phyloP scores from a whole-genome alignment of 2,329 filamentous ascomycete genomes.

The Trichophyton mentagrophytes region DNA sequence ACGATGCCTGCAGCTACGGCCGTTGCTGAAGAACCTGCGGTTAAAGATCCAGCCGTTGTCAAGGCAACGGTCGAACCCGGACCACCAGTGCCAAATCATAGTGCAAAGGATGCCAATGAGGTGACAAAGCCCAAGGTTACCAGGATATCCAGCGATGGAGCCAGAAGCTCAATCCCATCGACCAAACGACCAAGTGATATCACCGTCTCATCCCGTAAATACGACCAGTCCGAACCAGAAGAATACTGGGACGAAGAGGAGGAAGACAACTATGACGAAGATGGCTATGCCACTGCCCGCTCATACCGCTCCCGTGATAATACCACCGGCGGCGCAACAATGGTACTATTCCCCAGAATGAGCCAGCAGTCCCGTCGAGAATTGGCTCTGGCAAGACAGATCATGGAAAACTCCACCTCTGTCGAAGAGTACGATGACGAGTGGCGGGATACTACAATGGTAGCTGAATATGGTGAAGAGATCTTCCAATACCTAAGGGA shows the following conservation, averaged over 20 bases:
- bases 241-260: slow-evolving; percentile 67
- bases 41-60: neutral
- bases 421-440: slow-evolving; percentile 75
- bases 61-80: neutral
- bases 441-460: slow-evolving; percentile 90
- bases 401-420: slow-evolving; percentile 54
- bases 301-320: slow-evolving; percentile 68
- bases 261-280: slow-evolving; percentile 54
- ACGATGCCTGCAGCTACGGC: neutral
- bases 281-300: slow-evolving; percentile 60
- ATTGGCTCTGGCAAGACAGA: slow-evolving; percentile 52
- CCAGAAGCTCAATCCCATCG: neutral
- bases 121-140: neutral
- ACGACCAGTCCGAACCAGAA: slow-evolving; percentile 7
- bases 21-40: neutral
- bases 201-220: slow-evolving; percentile 19
- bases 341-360: slow-evolving; percentile 59
- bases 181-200: neutral
- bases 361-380: slow-evolving; percentile 59
- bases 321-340: slow-evolving; percentile 51
- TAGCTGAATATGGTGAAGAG: slow-evolving; percentile 89
- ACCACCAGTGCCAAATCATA: neutral
- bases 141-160: neutral
- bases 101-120: neutral
- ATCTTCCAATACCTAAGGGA: slow-evolving; percentile 87